phyloP scores from a whole-genome alignment of 768 basidiomycete genomes.

The Hygrophorus pudorinus region DNA sequence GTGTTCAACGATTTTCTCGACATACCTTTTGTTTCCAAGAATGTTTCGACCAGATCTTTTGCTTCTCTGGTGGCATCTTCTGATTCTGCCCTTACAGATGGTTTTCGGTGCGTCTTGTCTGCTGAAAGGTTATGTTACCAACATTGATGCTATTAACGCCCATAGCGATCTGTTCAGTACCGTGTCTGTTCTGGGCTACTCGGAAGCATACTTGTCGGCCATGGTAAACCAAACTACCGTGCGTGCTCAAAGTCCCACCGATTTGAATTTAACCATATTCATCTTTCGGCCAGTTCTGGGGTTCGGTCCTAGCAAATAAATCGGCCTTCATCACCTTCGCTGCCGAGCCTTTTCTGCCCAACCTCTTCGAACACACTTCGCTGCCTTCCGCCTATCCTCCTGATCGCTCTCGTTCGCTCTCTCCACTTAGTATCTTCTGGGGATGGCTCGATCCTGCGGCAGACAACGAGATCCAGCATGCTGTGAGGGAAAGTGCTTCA shows the following conservation, averaged over 20 bases:
- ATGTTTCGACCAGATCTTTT: slow-evolving; percentile 32
- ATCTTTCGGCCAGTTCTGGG: slow-evolving; percentile 32
- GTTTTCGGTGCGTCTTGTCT: too few relatives aligned
- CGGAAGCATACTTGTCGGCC: too few relatives aligned
- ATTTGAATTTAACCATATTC: too few relatives aligned
- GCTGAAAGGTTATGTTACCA: too few relatives aligned
- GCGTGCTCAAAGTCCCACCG: too few relatives aligned
- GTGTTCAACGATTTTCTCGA: slow-evolving; percentile 44
- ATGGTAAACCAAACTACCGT: too few relatives aligned
- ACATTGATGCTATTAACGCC: too few relatives aligned
- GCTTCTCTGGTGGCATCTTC: slow-evolving; percentile 30
- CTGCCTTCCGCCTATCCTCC: slow-evolving; percentile 38
- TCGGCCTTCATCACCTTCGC: slow-evolving; percentile 30
- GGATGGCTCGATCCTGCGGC: slow-evolving; percentile 13
- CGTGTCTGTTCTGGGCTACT: too few relatives aligned
- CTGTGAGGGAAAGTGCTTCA: slow-evolving; percentile 28
- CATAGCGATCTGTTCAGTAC: too few relatives aligned
- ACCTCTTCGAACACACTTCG: slow-evolving; percentile 27
- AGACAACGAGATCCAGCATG: slow-evolving; percentile 25
- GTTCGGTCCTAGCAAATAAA: slow-evolving; percentile 18
- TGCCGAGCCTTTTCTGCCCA: slow-evolving; percentile 41
- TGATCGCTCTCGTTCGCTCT: slow-evolving; percentile 12
- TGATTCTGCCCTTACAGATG: slow-evolving; percentile 13
- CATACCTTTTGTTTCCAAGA: slow-evolving; percentile 28
- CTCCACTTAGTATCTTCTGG: slow-evolving; percentile 20